Evolutionary conservation across 768 basidiomycete genomes (phyloP), one percentile per base, ranked within the genome.

Genomic region (Suillus clintonianus): DNA sequence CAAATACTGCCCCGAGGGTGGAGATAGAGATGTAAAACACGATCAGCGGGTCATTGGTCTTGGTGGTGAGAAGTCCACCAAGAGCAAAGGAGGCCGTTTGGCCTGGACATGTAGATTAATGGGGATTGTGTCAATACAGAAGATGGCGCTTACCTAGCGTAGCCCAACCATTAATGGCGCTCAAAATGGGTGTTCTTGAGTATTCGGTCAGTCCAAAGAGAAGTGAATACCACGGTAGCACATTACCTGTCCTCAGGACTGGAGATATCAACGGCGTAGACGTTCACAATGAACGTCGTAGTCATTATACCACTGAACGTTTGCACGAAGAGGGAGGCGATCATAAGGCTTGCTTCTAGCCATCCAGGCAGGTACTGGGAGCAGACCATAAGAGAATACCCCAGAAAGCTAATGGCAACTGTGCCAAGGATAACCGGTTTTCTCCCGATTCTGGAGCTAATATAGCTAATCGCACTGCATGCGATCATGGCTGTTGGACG

Each of bases 41-140:
- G 0, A 68, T 63, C 0, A 69, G 50, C 10, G 68, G 57, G 39
- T 76, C 62, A 6, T 68, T 67, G 9, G 72, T 67, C 9, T 62
- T 56, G 5, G 71, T 74, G 15, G 77, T 77, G 22, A 77, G 39
- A 4, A 65, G 61, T n/a, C 77, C 76, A 48, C 77, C 77, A 0
- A 72, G 36, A 60, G 64, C 62, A 59, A 70, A 77, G 5, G 77
- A 71, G 37, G 76, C 39, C 14, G 64, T 67, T 19, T 63, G 64
- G 36, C 76, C 74, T 77, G 50, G 0, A 53, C 37, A 17, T 36
- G 17, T 4, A 27, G 36, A 15, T 59, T 37, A 27, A 37, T 61
- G n/a, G 62, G 59, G 32, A 54, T 32, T 57, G 43, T 19, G 11
- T 54, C 30, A 10, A 30, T 30, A 11, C 6, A 36, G 5, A 7